Conservation (phyloP, 257 asterid genomes). For the Verbena officinalis region DNA sequence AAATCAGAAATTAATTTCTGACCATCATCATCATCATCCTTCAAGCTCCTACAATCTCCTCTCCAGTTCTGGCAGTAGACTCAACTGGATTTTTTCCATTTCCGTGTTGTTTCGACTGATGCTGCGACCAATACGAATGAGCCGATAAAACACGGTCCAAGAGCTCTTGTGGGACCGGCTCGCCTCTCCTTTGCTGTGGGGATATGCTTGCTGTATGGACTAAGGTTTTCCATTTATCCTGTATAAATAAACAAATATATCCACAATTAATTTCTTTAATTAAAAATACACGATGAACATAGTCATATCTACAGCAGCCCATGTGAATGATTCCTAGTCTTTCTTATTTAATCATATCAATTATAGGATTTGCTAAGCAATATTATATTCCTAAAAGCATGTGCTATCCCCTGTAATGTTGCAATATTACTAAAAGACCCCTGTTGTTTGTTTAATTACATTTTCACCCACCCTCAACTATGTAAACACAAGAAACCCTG, state of each 20-base stretch:
- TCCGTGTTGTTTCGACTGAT: constrained; percentile 68
- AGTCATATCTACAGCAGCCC: constrained; percentile 27
- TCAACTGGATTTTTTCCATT: constrained; percentile 52
- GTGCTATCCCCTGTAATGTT: constrained; percentile 16
- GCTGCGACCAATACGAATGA: constrained; percentile 73
- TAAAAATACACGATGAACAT: constrained; percentile 1
- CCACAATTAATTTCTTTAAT: constrained; percentile 26
- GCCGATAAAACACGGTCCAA: constrained; percentile 74
- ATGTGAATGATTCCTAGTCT: constrained; percentile 36
- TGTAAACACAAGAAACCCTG: too few relatives aligned
- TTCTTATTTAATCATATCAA: constrained; percentile 31
- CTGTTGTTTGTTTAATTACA: too few relatives aligned
- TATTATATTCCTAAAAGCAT: constrained; percentile 37
- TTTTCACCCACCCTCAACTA: too few relatives aligned
- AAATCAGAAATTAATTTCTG: constrained; percentile 11
- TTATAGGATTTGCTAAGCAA: constrained; percentile 29
- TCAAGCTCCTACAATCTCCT: constrained; percentile 44
- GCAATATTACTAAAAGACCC: too few relatives aligned
- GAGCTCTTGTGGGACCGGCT: constrained; percentile 91
- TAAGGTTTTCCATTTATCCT: constrained; percentile 96
- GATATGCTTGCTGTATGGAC: constrained; percentile 93
- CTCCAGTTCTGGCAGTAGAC: constrained; percentile 34
- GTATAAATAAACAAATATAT: constrained; percentile 24
- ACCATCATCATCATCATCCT: not conserved
- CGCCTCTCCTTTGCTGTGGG: constrained; percentile 92